Base-by-base conservation (phyloP, 2,329 filamentous ascomycete species). In the Alternaria metachromatica region DNA sequence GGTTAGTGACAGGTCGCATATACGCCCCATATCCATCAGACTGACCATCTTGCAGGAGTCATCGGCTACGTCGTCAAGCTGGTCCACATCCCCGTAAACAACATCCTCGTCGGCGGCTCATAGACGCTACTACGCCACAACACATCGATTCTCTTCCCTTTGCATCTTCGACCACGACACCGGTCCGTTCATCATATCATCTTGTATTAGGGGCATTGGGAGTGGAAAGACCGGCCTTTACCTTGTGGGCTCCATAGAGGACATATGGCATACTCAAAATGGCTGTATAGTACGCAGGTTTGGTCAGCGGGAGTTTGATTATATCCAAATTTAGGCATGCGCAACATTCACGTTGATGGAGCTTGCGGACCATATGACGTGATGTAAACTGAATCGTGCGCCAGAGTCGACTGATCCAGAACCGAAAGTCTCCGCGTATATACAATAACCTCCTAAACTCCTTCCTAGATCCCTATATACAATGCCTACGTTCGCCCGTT, bases 61-160 rank as follows among this genome's bases (percentile, higher is more conserved):
- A 84, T 86, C 63, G 84, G 84, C 68, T 85, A 85, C 74, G 72
- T 85, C 49, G 83, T 85, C 72, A 86, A 86, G 78, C 82, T 86
- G 58, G 79, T 85, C 58, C 84, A 86, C 73, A 86, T 86, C 63
- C 84, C 84, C 49, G 81, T 86, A 66, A 86, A 85, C 78, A 86
- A 85, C 76, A 85, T 86, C 67, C 80, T 86, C 63, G 84, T 86
- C 65, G 79, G 79, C 60, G 79, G 78, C 53, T 79, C 79, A 71
- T 81, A 79, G 66, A 63, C 50, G 45, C 46, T 30, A 41, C 43
- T 9, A 20, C 46, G n/a, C 58, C 57, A 56, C 49, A 53, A 30
- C 58, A 41, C 57, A 50, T 63, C 54, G 30, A 65, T 64, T 59
- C 53, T 63, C 44, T 67, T 67, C 55, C 48, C 60, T 66, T 64